Percentiles rank a stretch among this genome's conserved stretches.
Conservation (phyloP, 2,329 filamentous ascomycete genomes). For the Alternaria consortialis region DNA sequence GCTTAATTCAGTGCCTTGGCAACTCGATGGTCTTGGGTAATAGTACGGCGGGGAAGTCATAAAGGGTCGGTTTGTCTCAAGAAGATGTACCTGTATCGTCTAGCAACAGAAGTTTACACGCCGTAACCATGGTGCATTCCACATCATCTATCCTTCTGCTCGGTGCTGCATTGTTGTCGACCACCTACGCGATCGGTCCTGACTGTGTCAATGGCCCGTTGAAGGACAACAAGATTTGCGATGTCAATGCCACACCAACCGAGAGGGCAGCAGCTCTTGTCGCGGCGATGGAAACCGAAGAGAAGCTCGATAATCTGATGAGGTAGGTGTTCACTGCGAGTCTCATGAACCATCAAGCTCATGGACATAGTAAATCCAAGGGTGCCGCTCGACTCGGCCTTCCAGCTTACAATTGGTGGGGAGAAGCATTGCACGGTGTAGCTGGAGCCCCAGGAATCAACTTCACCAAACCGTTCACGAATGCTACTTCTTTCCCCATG, state of each 20-base stretch:
- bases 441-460: slow-evolving; percentile 63
- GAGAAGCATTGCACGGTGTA: slow-evolving; percentile 70
- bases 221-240: slow-evolving; percentile 60
- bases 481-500: slow-evolving; percentile 71
- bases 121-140: slow-evolving; percentile 6
- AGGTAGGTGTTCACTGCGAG: no score
- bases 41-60: background rate
- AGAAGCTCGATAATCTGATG: no score
- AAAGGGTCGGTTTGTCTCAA: background rate
- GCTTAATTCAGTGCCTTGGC: background rate
- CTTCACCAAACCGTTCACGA: slow-evolving; percentile 65
- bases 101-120: background rate
- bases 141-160: slow-evolving; percentile 6
- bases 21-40: background rate
- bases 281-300: no score
- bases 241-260: slow-evolving; percentile 50
- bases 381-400: slow-evolving; percentile 66
- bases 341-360: slow-evolving; percentile 37
- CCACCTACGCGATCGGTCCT: slow-evolving; percentile 43
- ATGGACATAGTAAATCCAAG: slow-evolving; percentile 56
- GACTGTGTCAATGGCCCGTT: slow-evolving; percentile 62
- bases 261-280: slow-evolving; percentile 58
- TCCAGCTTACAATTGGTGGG: slow-evolving; percentile 63
- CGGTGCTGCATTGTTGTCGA: slow-evolving; percentile 8
- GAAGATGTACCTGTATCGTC: background rate